These are phyloP conservation scores for Limtongia smithiae DNA, from an alignment of 805 yeast species.

Conservation along the genomic window DNA sequence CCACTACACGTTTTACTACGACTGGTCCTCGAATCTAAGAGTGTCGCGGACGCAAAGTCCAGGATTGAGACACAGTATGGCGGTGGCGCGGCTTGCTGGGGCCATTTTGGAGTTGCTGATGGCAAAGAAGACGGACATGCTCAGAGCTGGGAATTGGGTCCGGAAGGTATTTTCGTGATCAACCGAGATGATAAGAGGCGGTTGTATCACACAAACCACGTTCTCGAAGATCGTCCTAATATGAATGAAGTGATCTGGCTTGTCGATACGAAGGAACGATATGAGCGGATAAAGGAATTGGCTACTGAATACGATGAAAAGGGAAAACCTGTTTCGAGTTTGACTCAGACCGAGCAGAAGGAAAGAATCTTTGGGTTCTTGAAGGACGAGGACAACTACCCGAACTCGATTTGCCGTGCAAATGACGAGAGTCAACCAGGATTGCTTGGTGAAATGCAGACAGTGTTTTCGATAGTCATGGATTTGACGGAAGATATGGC, in stretches of 20 bases:
- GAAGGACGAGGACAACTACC: conserved; percentile 31
- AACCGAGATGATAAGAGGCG: conserved; percentile 8
- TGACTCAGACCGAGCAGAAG: conserved; percentile 7
- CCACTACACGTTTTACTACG: conserved; percentile 43
- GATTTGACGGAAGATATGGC: conserved; percentile 29
- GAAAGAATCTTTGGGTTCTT: conserved; percentile 26
- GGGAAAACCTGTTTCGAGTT: background rate
- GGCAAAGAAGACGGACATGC: conserved; percentile 21
- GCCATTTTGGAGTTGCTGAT: conserved; percentile 28
- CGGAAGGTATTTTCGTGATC: conserved; percentile 19
- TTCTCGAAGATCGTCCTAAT: conserved; percentile 9
- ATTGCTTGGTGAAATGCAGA: conserved; percentile 27
- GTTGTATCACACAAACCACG: conserved; percentile 26
- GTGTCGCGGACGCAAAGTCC: conserved; percentile 30
- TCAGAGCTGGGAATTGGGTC: conserved; percentile 26
- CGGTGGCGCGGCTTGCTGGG: conserved; percentile 25
- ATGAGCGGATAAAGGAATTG: conserved; percentile 16
- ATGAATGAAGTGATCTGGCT: conserved; percentile 25
- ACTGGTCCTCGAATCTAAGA: conserved; percentile 35
- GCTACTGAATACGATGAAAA: background rate
- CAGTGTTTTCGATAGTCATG: conserved; percentile 34
- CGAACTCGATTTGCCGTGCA: conserved; percentile 33
- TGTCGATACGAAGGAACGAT: conserved; percentile 22
- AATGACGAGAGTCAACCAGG: conserved; percentile 24
- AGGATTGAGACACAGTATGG: conserved; percentile 10